These are phyloP conservation scores for Russula sp. DNA, from an alignment of 768 basidiomycete genomes.

Conservation along the genomic window DNA sequence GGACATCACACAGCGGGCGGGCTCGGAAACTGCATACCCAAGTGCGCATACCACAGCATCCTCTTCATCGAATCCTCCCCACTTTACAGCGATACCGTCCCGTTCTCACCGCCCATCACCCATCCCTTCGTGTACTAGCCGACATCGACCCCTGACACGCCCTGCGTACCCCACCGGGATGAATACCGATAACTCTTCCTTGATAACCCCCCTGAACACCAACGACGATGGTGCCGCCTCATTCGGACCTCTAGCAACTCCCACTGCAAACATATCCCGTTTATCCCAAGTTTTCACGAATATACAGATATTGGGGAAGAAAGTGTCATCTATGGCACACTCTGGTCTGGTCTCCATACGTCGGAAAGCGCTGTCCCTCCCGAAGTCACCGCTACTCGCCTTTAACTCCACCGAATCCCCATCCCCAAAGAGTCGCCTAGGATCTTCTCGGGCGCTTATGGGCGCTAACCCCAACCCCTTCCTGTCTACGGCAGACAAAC, in stretches of 20 bases:
- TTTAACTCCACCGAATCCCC: not conserved
- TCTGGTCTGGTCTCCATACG: not conserved
- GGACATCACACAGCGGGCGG: not conserved
- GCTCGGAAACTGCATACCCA: not conserved
- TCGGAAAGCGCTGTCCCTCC: not conserved
- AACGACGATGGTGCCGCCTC: not conserved
- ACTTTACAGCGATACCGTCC: slow-evolving; percentile 7
- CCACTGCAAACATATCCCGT: not conserved
- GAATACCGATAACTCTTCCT: not conserved
- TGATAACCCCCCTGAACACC: not conserved
- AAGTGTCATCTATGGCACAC: not conserved
- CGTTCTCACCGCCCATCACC: slow-evolving; percentile 3
- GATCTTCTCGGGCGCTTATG: not conserved
- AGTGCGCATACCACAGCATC: not conserved
- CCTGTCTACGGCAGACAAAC: slow-evolving; percentile 31
- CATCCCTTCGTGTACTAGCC: not conserved
- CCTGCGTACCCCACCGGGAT: not conserved
- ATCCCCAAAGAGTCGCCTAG: not conserved
- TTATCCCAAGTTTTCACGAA: not conserved
- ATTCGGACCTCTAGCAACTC: not conserved
- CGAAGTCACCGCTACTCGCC: not conserved
- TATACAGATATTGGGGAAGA: not conserved
- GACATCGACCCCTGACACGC: not conserved
- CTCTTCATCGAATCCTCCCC: not conserved
- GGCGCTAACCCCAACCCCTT: not conserved